A percentile compares a stretch with the other conserved stretches of the same genome.
These are phyloP conservation scores for Mucor plumbeus DNA, from an alignment of 371 early-diverging fungal genomes.

Conservation along the genomic window DNA sequence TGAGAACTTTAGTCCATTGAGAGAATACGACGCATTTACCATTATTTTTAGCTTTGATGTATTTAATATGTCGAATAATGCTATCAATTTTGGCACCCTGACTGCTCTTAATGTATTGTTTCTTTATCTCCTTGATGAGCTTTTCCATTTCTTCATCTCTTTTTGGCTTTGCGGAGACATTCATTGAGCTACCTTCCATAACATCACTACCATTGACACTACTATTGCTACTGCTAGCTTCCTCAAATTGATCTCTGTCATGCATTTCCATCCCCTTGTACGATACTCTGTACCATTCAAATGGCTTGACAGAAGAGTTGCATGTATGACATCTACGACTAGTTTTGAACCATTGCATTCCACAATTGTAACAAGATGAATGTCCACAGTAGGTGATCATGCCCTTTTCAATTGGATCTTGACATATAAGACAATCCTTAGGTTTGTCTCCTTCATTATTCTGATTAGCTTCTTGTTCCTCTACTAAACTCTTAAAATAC, in stretches of 20 bases:
- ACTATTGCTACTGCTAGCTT: neutral
- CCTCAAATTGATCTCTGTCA: neutral
- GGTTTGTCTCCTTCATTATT: conserved; percentile 17
- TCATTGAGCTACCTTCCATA: neutral
- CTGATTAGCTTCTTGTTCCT: conserved; percentile 20
- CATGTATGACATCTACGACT: conserved; percentile 44
- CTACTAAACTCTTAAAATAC: conserved; percentile 50
- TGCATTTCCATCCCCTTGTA: conserved; percentile 16
- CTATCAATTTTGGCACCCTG: conserved; percentile 65
- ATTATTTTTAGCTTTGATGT: conserved; percentile 43
- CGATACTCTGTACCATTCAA: conserved; percentile 39
- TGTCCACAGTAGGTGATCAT: conserved; percentile 64
- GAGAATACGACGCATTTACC: conserved; percentile 74
- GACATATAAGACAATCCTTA: conserved; percentile 64
- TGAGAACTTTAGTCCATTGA: conserved; percentile 69
- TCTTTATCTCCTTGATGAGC: conserved; percentile 16
- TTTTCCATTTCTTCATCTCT: neutral
- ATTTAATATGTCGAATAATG: conserved; percentile 64
- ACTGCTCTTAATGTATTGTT: conserved; percentile 18
- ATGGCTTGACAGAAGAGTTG: conserved; percentile 22
- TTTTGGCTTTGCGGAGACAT: neutral
- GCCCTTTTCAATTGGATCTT: conserved; percentile 51
- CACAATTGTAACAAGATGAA: conserved; percentile 41
- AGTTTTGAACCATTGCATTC: conserved; percentile 31
- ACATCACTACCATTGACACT: neutral